Base-by-base conservation (phyloP, 148 eudicot species). In the Cornus florida region DNA sequence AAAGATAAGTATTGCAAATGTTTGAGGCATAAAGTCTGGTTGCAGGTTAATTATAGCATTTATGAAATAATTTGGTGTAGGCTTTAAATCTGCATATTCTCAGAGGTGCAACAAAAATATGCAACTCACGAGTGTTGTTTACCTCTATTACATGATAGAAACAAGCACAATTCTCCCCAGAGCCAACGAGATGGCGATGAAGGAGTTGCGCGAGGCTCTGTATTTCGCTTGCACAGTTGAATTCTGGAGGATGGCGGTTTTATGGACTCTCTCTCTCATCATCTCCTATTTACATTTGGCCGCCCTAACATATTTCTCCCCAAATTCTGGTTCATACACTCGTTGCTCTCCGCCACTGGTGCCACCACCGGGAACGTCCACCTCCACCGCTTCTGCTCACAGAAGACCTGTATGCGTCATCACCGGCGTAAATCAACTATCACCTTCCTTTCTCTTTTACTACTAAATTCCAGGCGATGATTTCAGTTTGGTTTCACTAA, bases 331-430 rank as follows among this genome's bases (percentile, higher is more conserved):
- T 48, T 67, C 67, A 11, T 86, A 80, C 74, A 38, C 79, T 59
- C 85, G 79, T 67, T 59, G 83, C 59, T 84, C 84, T 71, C 84
- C 75, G 38, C 68, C 28, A 12, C 38, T 67, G 24, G 46, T 28
- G 8, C n/a, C 80, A 35, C 53, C 72, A 7, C 28, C 82, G 16
- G 57, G 6, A 31, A 60, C 74, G 31, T 24, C 38, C 31, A 9
- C 70, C 11, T 6, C 64, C 32, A 0, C 70, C 53, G 39, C 50
- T 32, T 32, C 73, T 35, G 59, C 43, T 67, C 14, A 53, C 60
- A 71, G 48, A 82, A 83, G 20, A 76, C 97, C 94, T 7, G 50
- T 95, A 66, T 95, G 98, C 84, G 82, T 95, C 56, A 83, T 93
- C 70, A 93, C 97, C 28, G 98, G 98, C 71, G 97, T 95, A 89